A percentile compares a stretch with the other conserved stretches of the same genome.
Evolutionary conservation across 106 monocot species (phyloP).

Genomic region (Xerophyta viscosa): DNA sequence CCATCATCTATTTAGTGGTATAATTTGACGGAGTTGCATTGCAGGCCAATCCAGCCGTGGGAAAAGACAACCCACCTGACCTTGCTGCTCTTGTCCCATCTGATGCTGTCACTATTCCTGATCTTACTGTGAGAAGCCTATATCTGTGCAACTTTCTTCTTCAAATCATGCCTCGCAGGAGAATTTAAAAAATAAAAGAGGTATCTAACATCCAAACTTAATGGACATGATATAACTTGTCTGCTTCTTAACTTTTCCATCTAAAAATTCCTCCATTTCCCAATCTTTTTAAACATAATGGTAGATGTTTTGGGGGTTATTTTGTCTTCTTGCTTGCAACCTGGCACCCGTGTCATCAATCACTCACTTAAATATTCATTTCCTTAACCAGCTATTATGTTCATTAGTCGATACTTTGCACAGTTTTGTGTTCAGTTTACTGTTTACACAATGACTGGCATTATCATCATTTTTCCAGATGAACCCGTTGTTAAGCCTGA

Average conservation of each 20-base stretch:
- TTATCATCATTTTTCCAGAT: constrained; percentile 3
- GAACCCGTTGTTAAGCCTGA: constrained; percentile 15
- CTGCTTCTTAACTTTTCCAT: not conserved
- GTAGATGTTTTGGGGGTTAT: too few species aligned
- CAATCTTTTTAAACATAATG: too few species aligned
- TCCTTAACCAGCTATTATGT: too few species aligned
- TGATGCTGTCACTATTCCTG: constrained; percentile 16
- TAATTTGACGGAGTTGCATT: not conserved
- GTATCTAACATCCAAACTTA: not conserved
- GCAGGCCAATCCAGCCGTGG: constrained; percentile 60
- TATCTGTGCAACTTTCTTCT: constrained; percentile 14
- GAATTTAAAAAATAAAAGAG: constrained; percentile 9
- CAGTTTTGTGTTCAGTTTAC: not conserved
- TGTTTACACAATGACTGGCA: not conserved
- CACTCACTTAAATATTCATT: too few species aligned
- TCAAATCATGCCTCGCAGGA: constrained; percentile 18
- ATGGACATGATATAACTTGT: not conserved
- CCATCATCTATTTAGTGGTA: not conserved
- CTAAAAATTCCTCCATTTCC: not conserved
- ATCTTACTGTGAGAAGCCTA: constrained; percentile 21
- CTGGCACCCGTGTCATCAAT: too few species aligned
- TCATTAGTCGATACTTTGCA: not conserved
- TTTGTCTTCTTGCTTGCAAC: too few species aligned
- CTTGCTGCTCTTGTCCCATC: constrained; percentile 74
- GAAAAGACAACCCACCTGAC: constrained; percentile 92